These are phyloP conservation scores for Dacryopinax spathularia DNA, from an alignment of 768 basidiomycete species.

Conservation along the genomic window DNA sequence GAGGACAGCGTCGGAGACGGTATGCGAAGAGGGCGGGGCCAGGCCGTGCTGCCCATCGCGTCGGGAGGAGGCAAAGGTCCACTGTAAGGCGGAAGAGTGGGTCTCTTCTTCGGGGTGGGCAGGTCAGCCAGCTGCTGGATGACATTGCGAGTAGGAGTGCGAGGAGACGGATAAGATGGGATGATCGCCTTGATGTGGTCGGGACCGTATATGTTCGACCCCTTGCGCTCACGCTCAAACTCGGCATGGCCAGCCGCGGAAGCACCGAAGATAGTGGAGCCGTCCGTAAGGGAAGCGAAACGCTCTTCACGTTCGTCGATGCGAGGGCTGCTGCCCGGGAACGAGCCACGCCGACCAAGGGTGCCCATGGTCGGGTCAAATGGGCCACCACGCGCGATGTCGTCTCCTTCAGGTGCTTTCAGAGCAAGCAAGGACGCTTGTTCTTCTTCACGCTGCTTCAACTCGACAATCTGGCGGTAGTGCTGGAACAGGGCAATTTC, in stretches of 20 bases:
- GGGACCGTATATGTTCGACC: background rate
- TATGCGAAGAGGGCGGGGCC: background rate
- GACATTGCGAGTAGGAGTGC: background rate
- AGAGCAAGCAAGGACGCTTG: background rate
- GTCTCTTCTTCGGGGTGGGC: background rate
- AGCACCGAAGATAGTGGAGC: background rate
- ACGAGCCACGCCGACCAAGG: background rate
- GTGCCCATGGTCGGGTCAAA: background rate
- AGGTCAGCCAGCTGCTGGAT: background rate
- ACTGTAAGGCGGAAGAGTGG: background rate
- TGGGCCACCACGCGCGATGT: background rate
- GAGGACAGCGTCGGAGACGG: background rate
- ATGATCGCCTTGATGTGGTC: background rate
- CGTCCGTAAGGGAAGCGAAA: background rate
- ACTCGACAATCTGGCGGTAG: background rate
- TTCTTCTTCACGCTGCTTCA: background rate
- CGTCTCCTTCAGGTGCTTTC: background rate
- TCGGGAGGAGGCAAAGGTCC: background rate
- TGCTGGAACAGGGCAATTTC: constrained; percentile 1
- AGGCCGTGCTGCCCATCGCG: background rate
- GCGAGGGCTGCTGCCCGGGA: background rate
- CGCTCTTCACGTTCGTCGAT: background rate
- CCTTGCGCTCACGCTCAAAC: constrained; percentile 1
- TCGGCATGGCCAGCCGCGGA: background rate
- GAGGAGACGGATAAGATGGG: background rate